These are phyloP conservation scores for Rhizophagus clarus DNA, from an alignment of 192 early-diverging fungal species.

Conservation along the genomic window DNA sequence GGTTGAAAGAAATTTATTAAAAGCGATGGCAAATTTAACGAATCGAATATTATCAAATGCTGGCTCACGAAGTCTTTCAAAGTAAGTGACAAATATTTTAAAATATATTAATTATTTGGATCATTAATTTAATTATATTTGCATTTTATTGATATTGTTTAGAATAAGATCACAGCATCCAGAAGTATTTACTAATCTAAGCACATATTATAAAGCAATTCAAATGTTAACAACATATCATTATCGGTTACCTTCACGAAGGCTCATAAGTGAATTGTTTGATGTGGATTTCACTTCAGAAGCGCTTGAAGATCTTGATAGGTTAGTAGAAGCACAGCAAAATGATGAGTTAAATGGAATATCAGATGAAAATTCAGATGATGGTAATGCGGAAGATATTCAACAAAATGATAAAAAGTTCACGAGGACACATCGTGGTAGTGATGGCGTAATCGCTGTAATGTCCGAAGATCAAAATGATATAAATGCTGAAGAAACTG, in stretches of 20 bases:
- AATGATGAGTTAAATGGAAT: slow-evolving; percentile 3
- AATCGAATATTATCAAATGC: slow-evolving; percentile 82
- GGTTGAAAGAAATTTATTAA: slow-evolving; percentile 66
- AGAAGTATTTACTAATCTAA: slow-evolving; percentile 53
- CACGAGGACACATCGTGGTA: slow-evolving; percentile 19
- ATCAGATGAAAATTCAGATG: neutral
- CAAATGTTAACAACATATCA: slow-evolving; percentile 68
- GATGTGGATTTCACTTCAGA: slow-evolving; percentile 62
- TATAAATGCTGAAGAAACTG: slow-evolving; percentile 13
- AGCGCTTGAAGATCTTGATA: slow-evolving; percentile 46
- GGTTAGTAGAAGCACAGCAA: slow-evolving; percentile 15
- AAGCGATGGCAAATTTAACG: slow-evolving; percentile 73
- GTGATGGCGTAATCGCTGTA: slow-evolving; percentile 25
- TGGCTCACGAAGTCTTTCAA: slow-evolving; percentile 71
- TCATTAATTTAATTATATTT: neutral
- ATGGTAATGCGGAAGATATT: neutral
- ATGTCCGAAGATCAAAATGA: slow-evolving; percentile 26
- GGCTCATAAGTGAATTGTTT: slow-evolving; percentile 78
- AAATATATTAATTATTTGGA: neutral
- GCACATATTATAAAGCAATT: slow-evolving; percentile 63
- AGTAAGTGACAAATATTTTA: slow-evolving; percentile 39
- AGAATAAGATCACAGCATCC: slow-evolving; percentile 66
- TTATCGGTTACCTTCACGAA: slow-evolving; percentile 69
- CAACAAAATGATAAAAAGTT: neutral
- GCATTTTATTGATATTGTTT: neutral